Conservation (phyloP, 768 basidiomycete genomes). For the Termitomyces heimii region DNA sequence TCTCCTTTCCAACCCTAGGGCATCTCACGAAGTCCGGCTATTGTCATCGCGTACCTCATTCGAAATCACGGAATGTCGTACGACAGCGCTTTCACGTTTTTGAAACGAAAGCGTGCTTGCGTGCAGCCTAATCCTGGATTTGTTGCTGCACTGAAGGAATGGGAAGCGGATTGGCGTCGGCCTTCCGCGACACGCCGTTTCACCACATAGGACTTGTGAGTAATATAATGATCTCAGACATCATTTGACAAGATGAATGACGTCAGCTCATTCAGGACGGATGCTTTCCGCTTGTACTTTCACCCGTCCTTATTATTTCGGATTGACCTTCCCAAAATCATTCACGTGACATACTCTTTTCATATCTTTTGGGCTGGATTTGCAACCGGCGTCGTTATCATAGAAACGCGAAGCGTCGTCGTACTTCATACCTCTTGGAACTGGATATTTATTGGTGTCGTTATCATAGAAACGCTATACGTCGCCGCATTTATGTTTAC, state of each 20-base stretch:
- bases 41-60: conserved; percentile 81
- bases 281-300: background rate
- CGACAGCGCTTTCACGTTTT: conserved; percentile 54
- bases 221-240: background rate
- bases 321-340: background rate
- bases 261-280: background rate
- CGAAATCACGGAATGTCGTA: conserved; percentile 68
- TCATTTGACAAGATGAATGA: background rate
- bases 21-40: conserved; percentile 69
- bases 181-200: conserved; percentile 15
- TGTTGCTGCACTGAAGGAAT: conserved; percentile 50
- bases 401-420: background rate
- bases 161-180: conserved; percentile 36
- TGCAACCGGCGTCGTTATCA: background rate
- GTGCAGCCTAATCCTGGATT: conserved; percentile 78
- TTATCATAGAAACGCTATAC: background rate
- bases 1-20: conserved; percentile 37
- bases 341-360: background rate
- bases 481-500: background rate
- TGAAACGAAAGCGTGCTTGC: conserved; percentile 64
- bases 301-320: background rate
- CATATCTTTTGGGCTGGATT: background rate
- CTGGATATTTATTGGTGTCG: background rate
- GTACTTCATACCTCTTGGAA: background rate
- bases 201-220: conserved; percentile 11